Evolutionary conservation across 1,139 yeast species (phyloP), one percentile per base, ranked within the genome.

Genomic region (Protomyces macrosporus): DNA sequence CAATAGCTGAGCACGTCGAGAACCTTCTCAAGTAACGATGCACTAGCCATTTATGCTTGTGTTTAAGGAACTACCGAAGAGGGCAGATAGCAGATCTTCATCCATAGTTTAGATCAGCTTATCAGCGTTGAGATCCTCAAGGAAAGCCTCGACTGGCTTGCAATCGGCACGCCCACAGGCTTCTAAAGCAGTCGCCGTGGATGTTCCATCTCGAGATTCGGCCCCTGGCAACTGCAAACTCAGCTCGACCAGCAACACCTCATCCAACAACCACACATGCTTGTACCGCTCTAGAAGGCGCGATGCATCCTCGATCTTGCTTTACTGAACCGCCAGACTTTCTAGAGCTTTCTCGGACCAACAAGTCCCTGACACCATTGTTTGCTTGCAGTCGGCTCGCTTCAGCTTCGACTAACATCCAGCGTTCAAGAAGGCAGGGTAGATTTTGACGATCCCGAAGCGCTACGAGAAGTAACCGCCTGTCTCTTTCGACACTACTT

Each of bases 1-100:
- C 93, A 0, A 88, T 90, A 63, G 96, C 85, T 0, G 88, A 85
- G 70, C 80, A 87, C 70, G 95, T 89, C 3, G 79, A 76, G 42
- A 72, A 76, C 16, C 72, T 83, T 3, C 79, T 78, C 50, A 65
- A 71, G 39, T 60, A 36, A 33, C n/a, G 14, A n/a, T 10, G 37
- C 1, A 2, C 23, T 23, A 23, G 23, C 23, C 2, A 23, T 23
- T 23, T 2, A 23, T 23, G 2, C 23, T 23, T 23, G 1, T 23
- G 2, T 23, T 23, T 23, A 23, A 2, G 23, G 23, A 2, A 1
- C 2, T 23, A 23, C 23, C 23, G 23, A 23, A 23, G 23, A 23
- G 23, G 2, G 23, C 23, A 23, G 23, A 23, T 23, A 2, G 1
- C 23, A 23, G 23, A 23, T 23, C 23, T 23, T 23, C 23, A 23